A percentile compares a stretch with the other conserved stretches of the same genome.
phyloP scores from a whole-genome alignment of 2,329 filamentous ascomycete species.

The Xylariaceae sp. region DNA sequence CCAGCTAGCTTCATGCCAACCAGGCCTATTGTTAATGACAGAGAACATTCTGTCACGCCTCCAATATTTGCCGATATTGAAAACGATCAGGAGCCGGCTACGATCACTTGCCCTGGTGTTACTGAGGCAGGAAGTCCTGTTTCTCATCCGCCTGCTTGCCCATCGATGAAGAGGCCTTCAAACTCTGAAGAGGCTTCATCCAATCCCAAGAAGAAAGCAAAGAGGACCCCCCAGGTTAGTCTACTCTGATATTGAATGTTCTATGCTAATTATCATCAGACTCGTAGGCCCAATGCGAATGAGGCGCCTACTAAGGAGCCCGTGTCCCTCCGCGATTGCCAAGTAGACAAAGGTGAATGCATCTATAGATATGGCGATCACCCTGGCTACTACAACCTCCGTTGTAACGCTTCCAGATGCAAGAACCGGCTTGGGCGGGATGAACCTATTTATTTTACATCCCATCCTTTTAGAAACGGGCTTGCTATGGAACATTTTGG shows the following conservation, averaged over 20 bases:
- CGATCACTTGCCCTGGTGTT: background rate
- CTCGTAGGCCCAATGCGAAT: too few relatives aligned
- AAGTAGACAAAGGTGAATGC: constrained; percentile 7
- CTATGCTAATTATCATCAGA: background rate
- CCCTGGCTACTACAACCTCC: constrained; percentile 14
- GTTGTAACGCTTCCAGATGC: constrained; percentile 17
- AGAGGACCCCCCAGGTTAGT: constrained; percentile 12
- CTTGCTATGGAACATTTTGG: constrained; percentile 15
- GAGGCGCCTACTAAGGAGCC: background rate
- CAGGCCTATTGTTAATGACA: background rate
- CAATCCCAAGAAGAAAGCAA: constrained; percentile 12
- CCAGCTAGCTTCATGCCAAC: background rate
- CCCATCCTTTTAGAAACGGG: constrained; percentile 17
- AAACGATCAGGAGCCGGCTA: background rate
- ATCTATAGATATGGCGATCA: constrained; percentile 13
- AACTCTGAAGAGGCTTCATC: background rate
- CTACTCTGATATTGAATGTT: background rate
- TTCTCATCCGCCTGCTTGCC: background rate
- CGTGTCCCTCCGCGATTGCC: background rate
- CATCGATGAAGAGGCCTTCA: constrained; percentile 7
- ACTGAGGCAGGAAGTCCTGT: background rate
- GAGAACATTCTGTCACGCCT: background rate
- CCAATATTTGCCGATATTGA: background rate
- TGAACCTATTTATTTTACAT: constrained; percentile 11
- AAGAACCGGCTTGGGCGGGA: constrained; percentile 12